phyloP scores from a whole-genome alignment of 2,329 filamentous ascomycete genomes.

The Aphanoascus verrucosus region DNA sequence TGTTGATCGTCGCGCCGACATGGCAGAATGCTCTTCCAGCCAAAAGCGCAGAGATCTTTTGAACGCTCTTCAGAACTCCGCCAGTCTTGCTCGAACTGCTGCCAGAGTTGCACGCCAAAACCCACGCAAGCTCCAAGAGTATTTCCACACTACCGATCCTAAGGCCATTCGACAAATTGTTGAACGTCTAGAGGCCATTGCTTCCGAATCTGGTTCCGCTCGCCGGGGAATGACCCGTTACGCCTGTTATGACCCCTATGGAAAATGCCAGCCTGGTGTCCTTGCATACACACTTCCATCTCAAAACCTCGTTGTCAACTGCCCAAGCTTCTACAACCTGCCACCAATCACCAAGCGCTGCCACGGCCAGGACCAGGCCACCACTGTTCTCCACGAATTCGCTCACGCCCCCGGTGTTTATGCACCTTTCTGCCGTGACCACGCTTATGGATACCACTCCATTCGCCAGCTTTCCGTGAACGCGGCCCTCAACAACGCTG shows the following conservation, averaged over 20 bases:
- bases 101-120: conserved; percentile 38
- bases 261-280: conserved; percentile 42
- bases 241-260: conserved; percentile 50
- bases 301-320: conserved; percentile 50
- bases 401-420: conserved; percentile 50
- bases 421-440: conserved; percentile 48
- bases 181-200: conserved; percentile 43
- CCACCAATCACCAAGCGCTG: conserved; percentile 42
- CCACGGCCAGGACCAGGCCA: conserved; percentile 55
- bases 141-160: conserved; percentile 50
- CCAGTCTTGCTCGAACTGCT: conserved; percentile 43
- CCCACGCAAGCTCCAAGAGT: conserved; percentile 32
- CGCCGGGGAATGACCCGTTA: conserved; percentile 41
- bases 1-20: conserved; percentile 13
- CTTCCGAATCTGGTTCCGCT: conserved; percentile 46
- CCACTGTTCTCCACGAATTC: conserved; percentile 54
- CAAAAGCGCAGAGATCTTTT: conserved; percentile 36
- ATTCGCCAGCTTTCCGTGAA: conserved; percentile 36
- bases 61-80: conserved; percentile 45
- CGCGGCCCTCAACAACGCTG: conserved; percentile 52
- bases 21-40: conserved; percentile 24
- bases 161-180: conserved; percentile 42
- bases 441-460: conserved; percentile 47
- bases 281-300: conserved; percentile 53
- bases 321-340: conserved; percentile 47